Percentiles rank a stretch among this genome's conserved stretches.
Conservation (phyloP, 148 eudicot genomes). For the Rhododendron ferrugineum region DNA sequence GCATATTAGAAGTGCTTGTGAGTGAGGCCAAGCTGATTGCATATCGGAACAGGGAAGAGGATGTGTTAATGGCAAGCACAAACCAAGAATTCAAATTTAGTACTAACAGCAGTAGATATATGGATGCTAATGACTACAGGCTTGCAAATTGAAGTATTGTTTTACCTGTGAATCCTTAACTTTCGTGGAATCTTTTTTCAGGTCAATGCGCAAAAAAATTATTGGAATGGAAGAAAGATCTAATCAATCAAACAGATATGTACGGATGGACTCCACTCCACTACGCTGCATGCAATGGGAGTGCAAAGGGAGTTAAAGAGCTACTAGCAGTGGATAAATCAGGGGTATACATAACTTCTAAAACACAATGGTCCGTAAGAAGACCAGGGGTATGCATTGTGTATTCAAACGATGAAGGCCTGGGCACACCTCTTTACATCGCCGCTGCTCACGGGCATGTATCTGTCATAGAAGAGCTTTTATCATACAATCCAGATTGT, state of each 20-base stretch:
- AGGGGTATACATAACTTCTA: neutral
- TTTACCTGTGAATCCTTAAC: neutral
- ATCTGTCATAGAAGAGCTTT: neutral
- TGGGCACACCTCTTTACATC: neutral
- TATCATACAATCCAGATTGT: neutral
- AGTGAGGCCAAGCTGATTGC: too few species aligned
- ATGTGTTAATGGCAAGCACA: too few species aligned
- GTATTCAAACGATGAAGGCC: neutral
- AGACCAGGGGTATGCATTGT: too few species aligned
- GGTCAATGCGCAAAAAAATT: neutral
- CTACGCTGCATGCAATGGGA: neutral
- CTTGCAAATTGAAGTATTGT: too few species aligned
- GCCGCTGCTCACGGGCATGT: neutral
- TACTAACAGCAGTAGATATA: too few species aligned
- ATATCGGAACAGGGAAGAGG: too few species aligned
- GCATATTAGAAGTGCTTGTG: too few species aligned
- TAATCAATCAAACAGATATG: neutral
- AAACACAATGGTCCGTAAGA: too few species aligned
- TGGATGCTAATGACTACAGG: too few species aligned
- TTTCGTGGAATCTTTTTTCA: neutral
- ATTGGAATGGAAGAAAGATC: neutral
- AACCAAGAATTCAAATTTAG: too few species aligned
- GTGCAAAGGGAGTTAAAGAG: neutral
- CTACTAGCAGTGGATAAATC: neutral
- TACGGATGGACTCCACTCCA: neutral